Percentiles rank a stretch among this genome's conserved stretches.
phyloP scores from a whole-genome alignment of 805 yeast species.

The Blastobotrys chiropterorum region DNA sequence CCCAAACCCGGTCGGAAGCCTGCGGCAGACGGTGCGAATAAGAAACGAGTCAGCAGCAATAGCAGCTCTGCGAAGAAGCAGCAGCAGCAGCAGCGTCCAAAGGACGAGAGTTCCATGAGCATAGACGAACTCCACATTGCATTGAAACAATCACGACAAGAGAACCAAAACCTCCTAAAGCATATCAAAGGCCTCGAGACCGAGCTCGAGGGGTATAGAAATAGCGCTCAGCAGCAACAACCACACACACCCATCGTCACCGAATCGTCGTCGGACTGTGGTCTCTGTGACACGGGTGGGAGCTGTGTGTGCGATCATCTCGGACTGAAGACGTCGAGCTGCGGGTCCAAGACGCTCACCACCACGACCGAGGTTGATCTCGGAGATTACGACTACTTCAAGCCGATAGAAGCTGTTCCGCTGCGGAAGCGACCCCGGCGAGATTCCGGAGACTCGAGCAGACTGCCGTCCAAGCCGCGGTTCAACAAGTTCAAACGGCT shows the following conservation, averaged over 20 bases:
- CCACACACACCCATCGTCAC: conserved; percentile 2
- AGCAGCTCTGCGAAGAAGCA: conserved; percentile 2
- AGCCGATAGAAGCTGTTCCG: conserved; percentile 65
- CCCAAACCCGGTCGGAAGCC: conserved; percentile 51
- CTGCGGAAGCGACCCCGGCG: conserved; percentile 29
- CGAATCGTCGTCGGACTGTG: conserved; percentile 21
- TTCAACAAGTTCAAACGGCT: conserved; percentile 15
- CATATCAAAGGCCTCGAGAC: conserved; percentile 23
- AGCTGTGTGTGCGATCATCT: conserved; percentile 30
- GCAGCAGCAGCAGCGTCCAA: conserved; percentile 3
- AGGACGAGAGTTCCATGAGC: conserved; percentile 2
- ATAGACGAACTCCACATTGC: conserved; percentile 4
- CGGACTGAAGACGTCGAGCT: conserved; percentile 23
- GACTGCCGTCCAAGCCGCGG: conserved; percentile 2
- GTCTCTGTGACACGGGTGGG: conserved; percentile 29
- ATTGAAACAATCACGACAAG: conserved; percentile 6
- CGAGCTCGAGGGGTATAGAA: conserved; percentile 1
- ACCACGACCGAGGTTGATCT: conserved; percentile 13
- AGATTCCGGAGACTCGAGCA: background rate
- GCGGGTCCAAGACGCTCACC: conserved; percentile 25
- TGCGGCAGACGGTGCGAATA: conserved; percentile 8
- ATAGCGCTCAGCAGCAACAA: background rate
- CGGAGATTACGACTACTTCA: conserved; percentile 34
- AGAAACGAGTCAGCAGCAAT: conserved; percentile 1
- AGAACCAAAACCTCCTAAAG: conserved; percentile 27